Percentiles rank a stretch among this genome's conserved stretches.
These are phyloP conservation scores for Dryas octopetala DNA, from an alignment of 306 rosid species.

Conservation along the genomic window DNA sequence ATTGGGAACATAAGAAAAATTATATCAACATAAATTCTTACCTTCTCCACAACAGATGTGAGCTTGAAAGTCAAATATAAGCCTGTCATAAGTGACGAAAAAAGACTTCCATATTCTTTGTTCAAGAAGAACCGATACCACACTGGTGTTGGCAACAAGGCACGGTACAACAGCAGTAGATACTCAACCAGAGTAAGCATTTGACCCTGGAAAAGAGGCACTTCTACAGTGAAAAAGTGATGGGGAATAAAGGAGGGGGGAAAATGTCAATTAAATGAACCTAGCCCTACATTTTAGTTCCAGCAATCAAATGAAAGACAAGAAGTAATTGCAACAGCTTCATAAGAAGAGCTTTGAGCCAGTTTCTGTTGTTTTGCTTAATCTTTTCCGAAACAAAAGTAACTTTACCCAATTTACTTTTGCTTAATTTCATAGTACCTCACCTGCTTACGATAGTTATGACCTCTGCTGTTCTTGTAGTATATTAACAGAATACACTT, in stretches of 20 bases:
- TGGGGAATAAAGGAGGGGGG: neutral
- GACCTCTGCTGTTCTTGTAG: constrained; percentile 89
- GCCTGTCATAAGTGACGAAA: constrained; percentile 92
- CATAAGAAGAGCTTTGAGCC: constrained; percentile 13
- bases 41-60: constrained; percentile 97
- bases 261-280: constrained; percentile 8
- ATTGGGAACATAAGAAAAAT: neutral
- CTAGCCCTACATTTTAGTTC: constrained; percentile 16
- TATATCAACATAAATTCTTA: constrained; percentile 14
- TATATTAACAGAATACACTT: constrained; percentile 81
- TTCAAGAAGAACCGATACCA: constrained; percentile 99
- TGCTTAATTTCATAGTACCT: constrained; percentile 27
- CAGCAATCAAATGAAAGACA: neutral
- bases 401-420: constrained; percentile 9
- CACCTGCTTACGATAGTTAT: constrained; percentile 95
- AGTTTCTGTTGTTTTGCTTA: neutral
- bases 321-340: neutral
- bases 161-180: constrained; percentile 84
- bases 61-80: constrained; percentile 94
- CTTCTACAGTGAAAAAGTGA: constrained; percentile 29
- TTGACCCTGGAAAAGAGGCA: constrained; percentile 72
- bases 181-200: constrained; percentile 90
- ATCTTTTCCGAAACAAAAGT: constrained; percentile 8
- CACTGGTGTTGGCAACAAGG: constrained; percentile 91
- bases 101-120: constrained; percentile 96